A percentile compares a stretch with the other conserved stretches of the same genome.
Evolutionary conservation across 2,329 filamentous ascomycete species (phyloP).

Genomic region (Scedosporium apiospermum): DNA sequence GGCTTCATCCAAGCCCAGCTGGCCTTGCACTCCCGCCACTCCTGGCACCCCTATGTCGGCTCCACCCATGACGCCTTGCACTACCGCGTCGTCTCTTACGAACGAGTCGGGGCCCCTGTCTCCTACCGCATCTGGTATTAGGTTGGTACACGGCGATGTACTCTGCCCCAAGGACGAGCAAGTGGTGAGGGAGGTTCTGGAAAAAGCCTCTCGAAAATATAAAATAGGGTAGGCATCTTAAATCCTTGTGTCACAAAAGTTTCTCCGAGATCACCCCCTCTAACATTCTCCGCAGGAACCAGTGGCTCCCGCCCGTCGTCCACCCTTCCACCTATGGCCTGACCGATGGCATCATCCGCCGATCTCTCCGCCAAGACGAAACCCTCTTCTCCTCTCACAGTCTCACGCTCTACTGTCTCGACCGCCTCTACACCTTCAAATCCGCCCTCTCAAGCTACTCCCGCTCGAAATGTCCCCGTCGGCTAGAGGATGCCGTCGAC

Average conservation of each 20-base stretch:
- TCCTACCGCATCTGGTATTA: conserved; percentile 35
- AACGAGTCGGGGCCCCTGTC: conserved; percentile 21
- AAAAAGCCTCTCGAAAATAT: conserved; percentile 40
- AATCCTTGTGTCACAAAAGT: no score
- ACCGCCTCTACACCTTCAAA: conserved; percentile 57
- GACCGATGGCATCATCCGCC: conserved; percentile 41
- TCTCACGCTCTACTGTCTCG: conserved; percentile 49
- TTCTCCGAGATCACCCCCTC: not conserved
- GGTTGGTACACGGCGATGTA: conserved; percentile 37
- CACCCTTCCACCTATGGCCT: conserved; percentile 34
- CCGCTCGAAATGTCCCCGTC: conserved; percentile 29
- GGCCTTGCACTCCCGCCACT: conserved; percentile 17
- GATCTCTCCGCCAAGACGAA: conserved; percentile 51
- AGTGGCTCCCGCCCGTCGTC: conserved; percentile 34
- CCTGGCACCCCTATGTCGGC: conserved; percentile 29
- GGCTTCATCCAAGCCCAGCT: conserved; percentile 3
- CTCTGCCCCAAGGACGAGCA: conserved; percentile 37
- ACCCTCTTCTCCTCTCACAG: conserved; percentile 51
- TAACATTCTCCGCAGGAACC: conserved; percentile 17
- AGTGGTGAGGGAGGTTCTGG: conserved; percentile 35
- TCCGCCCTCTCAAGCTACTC: conserved; percentile 48
- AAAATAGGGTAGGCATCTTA: conserved; percentile 14
- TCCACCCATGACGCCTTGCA: conserved; percentile 39
- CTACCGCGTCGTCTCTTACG: conserved; percentile 31
- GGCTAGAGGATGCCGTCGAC: conserved; percentile 53